Evolutionary conservation across 257 asterid genomes (phyloP).

Genomic region (Plectranthus barbatus): DNA sequence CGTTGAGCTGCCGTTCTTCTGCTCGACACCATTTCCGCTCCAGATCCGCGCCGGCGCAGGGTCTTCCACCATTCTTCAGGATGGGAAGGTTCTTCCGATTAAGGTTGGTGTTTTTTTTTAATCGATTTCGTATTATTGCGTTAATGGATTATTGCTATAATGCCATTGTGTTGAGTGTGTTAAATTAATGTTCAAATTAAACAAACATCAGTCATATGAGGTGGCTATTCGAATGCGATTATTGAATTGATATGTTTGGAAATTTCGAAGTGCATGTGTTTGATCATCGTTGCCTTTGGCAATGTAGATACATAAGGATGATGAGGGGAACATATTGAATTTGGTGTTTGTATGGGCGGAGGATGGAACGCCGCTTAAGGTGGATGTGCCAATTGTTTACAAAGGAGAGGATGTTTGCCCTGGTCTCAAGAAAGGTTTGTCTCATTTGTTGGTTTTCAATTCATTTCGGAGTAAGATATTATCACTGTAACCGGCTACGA

Average conservation of each 20-base stretch:
- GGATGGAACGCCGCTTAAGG: constrained; percentile 66
- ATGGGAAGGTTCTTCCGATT: constrained; percentile 75
- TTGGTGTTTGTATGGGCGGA: constrained; percentile 97
- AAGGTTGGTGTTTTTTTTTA: constrained; percentile 40
- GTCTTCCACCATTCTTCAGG: constrained; percentile 57
- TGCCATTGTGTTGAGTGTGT: background rate
- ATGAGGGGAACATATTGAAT: constrained; percentile 73
- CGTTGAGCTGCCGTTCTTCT: constrained; percentile 57
- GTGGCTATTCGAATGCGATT: too few species aligned
- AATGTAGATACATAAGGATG: constrained; percentile 60
- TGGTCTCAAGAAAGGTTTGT: constrained; percentile 85
- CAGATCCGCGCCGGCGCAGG: constrained; percentile 94
- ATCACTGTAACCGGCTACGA: background rate
- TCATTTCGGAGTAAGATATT: background rate
- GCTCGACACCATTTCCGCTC: constrained; percentile 74
- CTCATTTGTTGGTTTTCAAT: background rate
- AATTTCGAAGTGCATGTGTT: background rate
- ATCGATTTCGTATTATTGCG: background rate
- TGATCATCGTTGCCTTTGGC: constrained; percentile 6
- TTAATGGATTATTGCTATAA: background rate
- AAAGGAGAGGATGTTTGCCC: constrained; percentile 81
- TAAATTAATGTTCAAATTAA: background rate
- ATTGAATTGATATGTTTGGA: background rate
- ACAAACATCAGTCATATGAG: background rate
- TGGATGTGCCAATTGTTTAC: constrained; percentile 73